A percentile compares a stretch with the other conserved stretches of the same genome.
phyloP scores from a whole-genome alignment of 306 rosid genomes.

The Medicago arabica region DNA sequence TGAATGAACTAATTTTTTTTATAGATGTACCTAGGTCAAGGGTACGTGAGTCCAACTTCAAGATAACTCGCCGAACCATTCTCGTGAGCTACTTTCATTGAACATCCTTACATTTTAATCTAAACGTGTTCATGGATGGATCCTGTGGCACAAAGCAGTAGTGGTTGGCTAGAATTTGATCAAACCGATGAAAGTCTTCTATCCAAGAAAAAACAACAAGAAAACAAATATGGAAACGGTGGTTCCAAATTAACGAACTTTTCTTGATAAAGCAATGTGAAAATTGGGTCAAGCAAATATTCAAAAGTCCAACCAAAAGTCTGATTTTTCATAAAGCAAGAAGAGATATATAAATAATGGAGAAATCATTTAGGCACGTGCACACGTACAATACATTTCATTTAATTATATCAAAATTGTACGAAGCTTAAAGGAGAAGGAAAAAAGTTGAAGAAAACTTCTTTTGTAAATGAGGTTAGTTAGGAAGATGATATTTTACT shows the following conservation, averaged over 20 bases:
- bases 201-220: slow-evolving; percentile 7
- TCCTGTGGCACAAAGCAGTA: slow-evolving; percentile 14
- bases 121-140: slow-evolving; percentile 33
- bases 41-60: too few relatives aligned
- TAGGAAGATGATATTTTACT: too few relatives aligned
- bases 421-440: not conserved
- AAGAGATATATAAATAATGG: not conserved
- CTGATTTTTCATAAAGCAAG: not conserved
- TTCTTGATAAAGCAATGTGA: not conserved
- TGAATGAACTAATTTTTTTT: too few relatives aligned
- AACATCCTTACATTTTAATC: not conserved
- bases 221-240: slow-evolving; percentile 31
- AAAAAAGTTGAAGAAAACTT: too few relatives aligned
- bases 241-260: not conserved
- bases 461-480: too few relatives aligned
- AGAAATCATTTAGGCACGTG: too few relatives aligned
- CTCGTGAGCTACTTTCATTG: too few relatives aligned
- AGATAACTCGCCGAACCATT: too few relatives aligned
- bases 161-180: slow-evolving; percentile 10
- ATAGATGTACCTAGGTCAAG: too few relatives aligned
- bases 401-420: too few relatives aligned
- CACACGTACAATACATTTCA: too few relatives aligned
- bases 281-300: not conserved
- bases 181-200: slow-evolving; percentile 15
- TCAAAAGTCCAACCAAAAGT: not conserved